These are phyloP conservation scores for Kuraishia molischiana DNA, from an alignment of 805 yeast genomes.

Conservation along the genomic window DNA sequence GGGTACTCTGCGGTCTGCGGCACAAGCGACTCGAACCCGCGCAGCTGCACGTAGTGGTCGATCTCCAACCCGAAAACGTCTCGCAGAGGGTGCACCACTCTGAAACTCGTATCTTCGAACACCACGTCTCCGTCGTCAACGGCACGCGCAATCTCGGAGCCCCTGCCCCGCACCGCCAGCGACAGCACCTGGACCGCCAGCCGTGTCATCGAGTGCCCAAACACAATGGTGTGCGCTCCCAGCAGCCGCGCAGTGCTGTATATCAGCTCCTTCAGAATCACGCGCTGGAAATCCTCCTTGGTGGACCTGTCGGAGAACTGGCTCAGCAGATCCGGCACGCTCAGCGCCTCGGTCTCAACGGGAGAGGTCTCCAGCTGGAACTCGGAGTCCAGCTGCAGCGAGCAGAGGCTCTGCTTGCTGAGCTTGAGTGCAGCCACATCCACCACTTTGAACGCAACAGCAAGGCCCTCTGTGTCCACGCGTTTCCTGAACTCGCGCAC, in stretches of 20 bases:
- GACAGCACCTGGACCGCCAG: constrained; percentile 75
- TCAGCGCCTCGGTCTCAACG: neutral
- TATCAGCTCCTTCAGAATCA: constrained; percentile 38
- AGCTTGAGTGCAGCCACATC: constrained; percentile 30
- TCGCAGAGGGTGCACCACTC: constrained; percentile 59
- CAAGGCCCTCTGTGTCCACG: constrained; percentile 7
- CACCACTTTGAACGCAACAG: constrained; percentile 28
- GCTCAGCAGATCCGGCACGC: constrained; percentile 19
- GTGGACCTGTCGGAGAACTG: constrained; percentile 47
- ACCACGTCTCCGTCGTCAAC: constrained; percentile 34
- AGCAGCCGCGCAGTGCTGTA: constrained; percentile 32
- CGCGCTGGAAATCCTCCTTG: constrained; percentile 46
- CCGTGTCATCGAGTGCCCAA: constrained; percentile 76
- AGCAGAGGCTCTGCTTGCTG: constrained; percentile 18
- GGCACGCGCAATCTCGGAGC: constrained; percentile 47
- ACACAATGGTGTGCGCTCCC: constrained; percentile 46
- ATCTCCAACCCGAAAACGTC: constrained; percentile 70
- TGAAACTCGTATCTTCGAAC: constrained; percentile 22
- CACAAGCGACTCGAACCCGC: constrained; percentile 17
- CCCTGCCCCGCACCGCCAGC: constrained; percentile 80
- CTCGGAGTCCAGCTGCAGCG: constrained; percentile 23
- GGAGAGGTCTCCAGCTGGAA: constrained; percentile 5
- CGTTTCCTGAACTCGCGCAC: neutral
- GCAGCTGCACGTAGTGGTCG: constrained; percentile 38
- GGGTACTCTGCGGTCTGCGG: neutral